Evolutionary conservation across 2,329 filamentous ascomycete genomes (phyloP), one percentile per base, ranked within the genome.

Genomic region (Cadophora gregata): DNA sequence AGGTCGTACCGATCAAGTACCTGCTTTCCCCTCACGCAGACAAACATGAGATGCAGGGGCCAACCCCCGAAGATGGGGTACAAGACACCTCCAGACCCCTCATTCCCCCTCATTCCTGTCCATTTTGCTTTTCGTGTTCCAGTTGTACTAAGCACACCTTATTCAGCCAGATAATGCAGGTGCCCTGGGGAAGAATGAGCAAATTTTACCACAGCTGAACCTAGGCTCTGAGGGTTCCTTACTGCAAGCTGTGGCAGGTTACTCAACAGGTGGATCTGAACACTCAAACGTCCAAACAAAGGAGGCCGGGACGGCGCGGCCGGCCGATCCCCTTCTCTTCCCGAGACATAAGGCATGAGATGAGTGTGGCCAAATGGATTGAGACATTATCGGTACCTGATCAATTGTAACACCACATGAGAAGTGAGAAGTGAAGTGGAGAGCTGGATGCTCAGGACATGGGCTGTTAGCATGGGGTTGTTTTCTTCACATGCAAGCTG

Each of bases 351-450:
- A 48, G n/a, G 19, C 21, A 27, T 47, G 38, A 36, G 33, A 38
- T 24, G n/a, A 47, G 14, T 47, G 48, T 6, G 10, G 24, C 48
- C 24, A 27, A 16, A 47, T 25, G 38, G 58, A 12, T n/a, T 31
- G 38, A 48, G 38, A 60, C 27, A 60, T 29, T 2, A 60, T 47
- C 58, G 38, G 58, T 48, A 60, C 58, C 58, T 60, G 58, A 60
- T 31, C 25, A 9, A 31, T 60, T 24, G 25, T 60, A 60, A 16
- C 42, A 60, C 58, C 27, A 24, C 27, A 31, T 48, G 38, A 48
- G 27, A 16, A n/a, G n/a, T n/a, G n/a, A n/a, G n/a, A n/a, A n/a
- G n/a, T n/a, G n/a, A n/a, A n/a, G n/a, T n/a, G n/a, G n/a, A n/a
- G n/a, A n/a, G n/a, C n/a, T 31, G 2, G 3, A 36, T 42, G 10